Percentiles rank a stretch among this genome's conserved stretches.
Evolutionary conservation across 2,329 filamentous ascomycete genomes (phyloP).

Genomic region (Ophiostoma ips): DNA sequence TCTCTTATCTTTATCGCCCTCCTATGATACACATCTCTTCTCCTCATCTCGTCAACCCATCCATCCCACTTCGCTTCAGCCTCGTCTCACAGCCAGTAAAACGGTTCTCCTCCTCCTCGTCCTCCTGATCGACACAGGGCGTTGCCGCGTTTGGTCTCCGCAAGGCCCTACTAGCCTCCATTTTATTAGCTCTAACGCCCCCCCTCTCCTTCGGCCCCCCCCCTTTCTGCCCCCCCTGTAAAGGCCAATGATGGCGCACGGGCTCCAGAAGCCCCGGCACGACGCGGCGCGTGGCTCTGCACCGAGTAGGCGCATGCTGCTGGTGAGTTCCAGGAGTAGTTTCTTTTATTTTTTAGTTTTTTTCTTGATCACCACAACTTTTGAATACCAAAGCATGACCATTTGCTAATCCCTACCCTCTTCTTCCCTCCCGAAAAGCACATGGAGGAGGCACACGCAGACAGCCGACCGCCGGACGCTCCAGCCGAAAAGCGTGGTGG

Average conservation of each 20-base stretch:
- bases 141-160: no score
- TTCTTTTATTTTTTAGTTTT: no score
- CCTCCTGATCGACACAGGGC: no score
- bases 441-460: slow-evolving; percentile 16
- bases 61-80: not conserved
- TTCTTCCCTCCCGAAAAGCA: slow-evolving; percentile 15
- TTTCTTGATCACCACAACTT: no score
- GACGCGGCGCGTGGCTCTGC: not conserved
- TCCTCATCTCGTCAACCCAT: not conserved
- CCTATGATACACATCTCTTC: not conserved
- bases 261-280: not conserved
- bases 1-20: not conserved
- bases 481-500: no score
- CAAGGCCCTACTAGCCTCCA: no score
- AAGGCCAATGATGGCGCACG: slow-evolving; percentile 2
- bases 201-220: no score
- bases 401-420: not conserved
- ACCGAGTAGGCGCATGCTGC: no score
- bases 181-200: no score
- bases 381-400: no score
- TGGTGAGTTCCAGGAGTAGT: no score
- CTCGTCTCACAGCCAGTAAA: no score
- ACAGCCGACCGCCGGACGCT: not conserved
- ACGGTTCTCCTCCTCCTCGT: not conserved
- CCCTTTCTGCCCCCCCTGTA: not conserved